Percentiles rank a stretch among this genome's conserved stretches.
These are phyloP conservation scores for Eutypella sp. DNA, from an alignment of 2,329 filamentous ascomycete species.

Conservation along the genomic window DNA sequence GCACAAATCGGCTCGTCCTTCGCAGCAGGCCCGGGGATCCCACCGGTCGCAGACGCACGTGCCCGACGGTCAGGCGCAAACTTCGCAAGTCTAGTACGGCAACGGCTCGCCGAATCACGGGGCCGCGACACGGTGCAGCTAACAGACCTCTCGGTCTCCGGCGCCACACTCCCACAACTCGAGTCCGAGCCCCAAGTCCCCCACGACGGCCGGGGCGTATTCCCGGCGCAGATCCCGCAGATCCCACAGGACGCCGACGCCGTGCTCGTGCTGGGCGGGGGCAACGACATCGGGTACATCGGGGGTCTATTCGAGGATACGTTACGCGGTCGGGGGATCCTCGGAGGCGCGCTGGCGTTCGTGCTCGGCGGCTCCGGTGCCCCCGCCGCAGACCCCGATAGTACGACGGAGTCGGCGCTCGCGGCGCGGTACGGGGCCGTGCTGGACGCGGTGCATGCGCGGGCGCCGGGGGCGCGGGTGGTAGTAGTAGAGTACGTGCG, in stretches of 20 bases:
- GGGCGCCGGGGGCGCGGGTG: constrained; percentile 37
- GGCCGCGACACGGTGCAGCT: neutral
- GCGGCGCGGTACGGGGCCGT: constrained; percentile 20
- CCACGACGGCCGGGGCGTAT: too few relatives aligned
- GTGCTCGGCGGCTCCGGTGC: constrained; percentile 7
- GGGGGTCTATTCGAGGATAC: constrained; percentile 29
- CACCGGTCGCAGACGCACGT: neutral
- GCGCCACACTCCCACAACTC: neutral
- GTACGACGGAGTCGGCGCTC: constrained; percentile 13
- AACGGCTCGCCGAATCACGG: neutral
- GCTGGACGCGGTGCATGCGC: constrained; percentile 20
- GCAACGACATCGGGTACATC: constrained; percentile 34
- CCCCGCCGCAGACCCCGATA: constrained; percentile 2
- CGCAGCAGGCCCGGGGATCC: constrained; percentile 6
- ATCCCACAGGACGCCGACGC: constrained; percentile 30
- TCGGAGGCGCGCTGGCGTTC: constrained; percentile 11
- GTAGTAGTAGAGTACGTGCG: constrained; percentile 36
- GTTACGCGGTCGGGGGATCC: neutral
- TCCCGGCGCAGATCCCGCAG: constrained; percentile 30
- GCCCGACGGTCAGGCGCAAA: constrained; percentile 6
- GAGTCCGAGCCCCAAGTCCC: neutral
- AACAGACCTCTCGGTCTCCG: neutral
- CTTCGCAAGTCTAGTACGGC: neutral
- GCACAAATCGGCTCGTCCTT: constrained; percentile 6
- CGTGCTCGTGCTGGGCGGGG: constrained; percentile 32